Conservation (phyloP, 2,329 filamentous ascomycete genomes). For the Talaromyces marneffei region DNA sequence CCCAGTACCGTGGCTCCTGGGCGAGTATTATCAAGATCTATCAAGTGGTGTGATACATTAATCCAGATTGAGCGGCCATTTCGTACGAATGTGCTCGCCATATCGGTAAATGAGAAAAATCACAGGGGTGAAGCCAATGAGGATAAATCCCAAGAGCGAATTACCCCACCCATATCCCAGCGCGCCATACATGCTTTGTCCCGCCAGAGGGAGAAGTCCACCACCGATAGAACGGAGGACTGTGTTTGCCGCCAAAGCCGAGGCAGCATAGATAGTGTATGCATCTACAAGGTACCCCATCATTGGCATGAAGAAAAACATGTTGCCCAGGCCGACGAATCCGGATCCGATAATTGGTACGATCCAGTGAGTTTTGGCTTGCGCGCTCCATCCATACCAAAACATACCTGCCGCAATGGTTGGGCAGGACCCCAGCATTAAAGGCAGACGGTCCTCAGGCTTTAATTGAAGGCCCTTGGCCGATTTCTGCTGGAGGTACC, state of each 20-base stretch:
- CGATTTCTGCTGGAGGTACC: constrained; percentile 14
- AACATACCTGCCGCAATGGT: constrained; percentile 35
- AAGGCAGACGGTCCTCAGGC: constrained; percentile 15
- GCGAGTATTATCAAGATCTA: background rate
- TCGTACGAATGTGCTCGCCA: constrained; percentile 24
- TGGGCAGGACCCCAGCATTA: constrained; percentile 9
- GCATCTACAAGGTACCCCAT: constrained; percentile 57
- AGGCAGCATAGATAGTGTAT: constrained; percentile 37
- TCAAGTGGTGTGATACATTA: background rate
- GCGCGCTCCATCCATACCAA: constrained; percentile 51
- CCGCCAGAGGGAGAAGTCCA: constrained; percentile 55
- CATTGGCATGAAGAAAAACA: constrained; percentile 43
- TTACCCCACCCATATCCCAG: constrained; percentile 45
- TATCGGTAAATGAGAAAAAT: constrained; percentile 26
- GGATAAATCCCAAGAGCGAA: constrained; percentile 49
- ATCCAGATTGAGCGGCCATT: constrained; percentile 13
- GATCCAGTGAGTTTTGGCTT: constrained; percentile 49
- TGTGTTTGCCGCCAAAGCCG: constrained; percentile 47
- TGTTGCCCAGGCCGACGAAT: constrained; percentile 48
- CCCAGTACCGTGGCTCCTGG: background rate
- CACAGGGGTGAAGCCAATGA: constrained; percentile 41
- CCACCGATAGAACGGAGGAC: constrained; percentile 50
- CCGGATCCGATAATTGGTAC: constrained; percentile 52
- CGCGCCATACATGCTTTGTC: constrained; percentile 42
- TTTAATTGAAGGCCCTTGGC: constrained; percentile 13